Evolutionary conservation across 441 rosid genomes (phyloP), one percentile per base, ranked within the genome.

Genomic region (Erodium trifolium): DNA sequence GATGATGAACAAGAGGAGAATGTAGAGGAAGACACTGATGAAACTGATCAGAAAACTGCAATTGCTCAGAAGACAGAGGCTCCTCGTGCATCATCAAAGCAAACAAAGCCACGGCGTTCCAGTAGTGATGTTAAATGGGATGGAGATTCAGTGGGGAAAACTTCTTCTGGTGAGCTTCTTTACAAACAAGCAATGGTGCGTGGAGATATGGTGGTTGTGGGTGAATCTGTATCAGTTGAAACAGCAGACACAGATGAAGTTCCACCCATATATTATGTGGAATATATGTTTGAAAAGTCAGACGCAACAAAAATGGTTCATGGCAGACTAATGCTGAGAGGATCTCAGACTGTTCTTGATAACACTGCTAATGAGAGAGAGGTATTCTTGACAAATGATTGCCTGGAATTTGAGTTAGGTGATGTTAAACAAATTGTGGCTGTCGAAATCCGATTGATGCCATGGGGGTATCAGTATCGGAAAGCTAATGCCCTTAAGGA

Each of bases 301-400:
- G 80, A 78, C 55, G 83, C 78, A 47, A 81, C 78, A 71, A 89
- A 87, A 77, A 81, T 89, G 88, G 76, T 82, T 72, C 99, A 93
- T 68, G 97, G 96, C 13, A 81, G 83, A 78, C 43, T 81, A 77
- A 76, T 91, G 82, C 69, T 75, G 68, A 81, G 78, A 68, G 97
- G 95, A 67, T 77, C 74, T 13, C 71, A 80, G 74, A 91, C 97
- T 2, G 86, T 93, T 78, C 87, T 93, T 23, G 86, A 86, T 0
- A 87, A 83, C 74, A 79, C 89, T 68, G 86, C 89, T 29, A 86
- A 84, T 66, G 93, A 85, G 73, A 87, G 93, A 68, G 96, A 89
- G 77, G 77, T 87, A 18, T 91, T 91, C 68, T 63, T 91, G 73
- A 86, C 87, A 43, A 75, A 85, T 72, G 81, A 79, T 45, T 93